phyloP scores from a whole-genome alignment of 768 basidiomycete genomes.

The Lepiota venenata region DNA sequence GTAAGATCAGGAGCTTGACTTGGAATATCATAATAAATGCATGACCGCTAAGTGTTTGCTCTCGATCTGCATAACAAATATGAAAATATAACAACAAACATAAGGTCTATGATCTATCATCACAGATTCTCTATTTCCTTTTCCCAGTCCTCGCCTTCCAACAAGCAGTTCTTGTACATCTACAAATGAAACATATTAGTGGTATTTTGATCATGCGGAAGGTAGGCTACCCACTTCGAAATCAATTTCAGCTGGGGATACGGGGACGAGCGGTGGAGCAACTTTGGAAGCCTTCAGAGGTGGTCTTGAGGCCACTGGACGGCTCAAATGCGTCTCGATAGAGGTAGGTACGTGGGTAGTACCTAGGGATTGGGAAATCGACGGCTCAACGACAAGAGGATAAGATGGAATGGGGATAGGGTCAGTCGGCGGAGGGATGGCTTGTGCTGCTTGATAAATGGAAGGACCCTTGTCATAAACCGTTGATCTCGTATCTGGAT shows the following conservation, averaged over 20 bases:
- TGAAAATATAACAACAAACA: not conserved
- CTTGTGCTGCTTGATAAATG: not conserved
- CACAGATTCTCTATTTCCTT: constrained; percentile 25
- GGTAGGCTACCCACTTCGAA: constrained; percentile 16
- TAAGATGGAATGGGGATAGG: not conserved
- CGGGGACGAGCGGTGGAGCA: constrained; percentile 20
- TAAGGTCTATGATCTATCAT: not conserved
- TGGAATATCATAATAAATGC: too few relatives aligned
- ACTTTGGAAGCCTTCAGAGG: constrained; percentile 19
- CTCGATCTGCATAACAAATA: not conserved
- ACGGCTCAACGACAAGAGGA: not conserved
- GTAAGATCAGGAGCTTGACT: too few relatives aligned
- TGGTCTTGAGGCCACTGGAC: not conserved
- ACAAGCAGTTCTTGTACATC: constrained; percentile 33
- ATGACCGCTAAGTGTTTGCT: too few relatives aligned
- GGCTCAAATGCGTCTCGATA: not conserved
- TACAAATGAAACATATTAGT: constrained; percentile 5
- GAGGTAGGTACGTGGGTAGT: not conserved
- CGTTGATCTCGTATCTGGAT: not conserved
- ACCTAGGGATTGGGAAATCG: not conserved
- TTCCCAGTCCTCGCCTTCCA: constrained; percentile 30
- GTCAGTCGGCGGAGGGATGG: not conserved
- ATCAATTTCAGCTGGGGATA: constrained; percentile 16
- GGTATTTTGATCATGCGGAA: not conserved
- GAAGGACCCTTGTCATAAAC: not conserved